phyloP scores from a whole-genome alignment of 2,329 filamentous ascomycete genomes.

The Aureobasidium mangrovei region DNA sequence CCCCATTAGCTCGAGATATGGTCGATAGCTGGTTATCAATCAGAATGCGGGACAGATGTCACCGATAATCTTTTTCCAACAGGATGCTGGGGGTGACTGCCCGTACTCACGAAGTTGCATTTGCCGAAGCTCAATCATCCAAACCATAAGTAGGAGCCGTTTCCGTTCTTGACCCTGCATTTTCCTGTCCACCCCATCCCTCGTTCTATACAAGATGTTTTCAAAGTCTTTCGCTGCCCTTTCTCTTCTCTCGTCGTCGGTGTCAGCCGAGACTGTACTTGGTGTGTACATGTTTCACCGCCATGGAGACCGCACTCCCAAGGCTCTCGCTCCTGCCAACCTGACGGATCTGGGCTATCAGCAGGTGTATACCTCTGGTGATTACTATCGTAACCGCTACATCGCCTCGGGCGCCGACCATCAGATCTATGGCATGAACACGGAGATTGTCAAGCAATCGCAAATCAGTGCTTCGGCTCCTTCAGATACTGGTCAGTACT shows the following conservation, averaged over 20 bases:
- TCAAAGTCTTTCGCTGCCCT: conserved; percentile 16
- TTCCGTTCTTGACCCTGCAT: not conserved
- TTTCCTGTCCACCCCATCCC: not conserved
- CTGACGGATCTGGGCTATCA: conserved; percentile 73
- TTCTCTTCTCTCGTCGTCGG: conserved; percentile 23
- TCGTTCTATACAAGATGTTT: conserved; percentile 3
- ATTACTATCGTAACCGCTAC: conserved; percentile 70
- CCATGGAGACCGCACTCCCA: conserved; percentile 81
- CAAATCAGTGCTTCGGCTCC: conserved; percentile 69
- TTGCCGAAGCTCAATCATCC: not conserved
- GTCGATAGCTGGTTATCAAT: conserved; percentile 3
- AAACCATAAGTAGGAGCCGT: not conserved
- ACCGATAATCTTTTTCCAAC: not conserved
- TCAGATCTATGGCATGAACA: conserved; percentile 58
- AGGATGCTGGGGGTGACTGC: not conserved
- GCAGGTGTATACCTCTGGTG: conserved; percentile 63
- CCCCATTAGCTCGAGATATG: not conserved
- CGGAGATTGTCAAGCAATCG: conserved; percentile 55
- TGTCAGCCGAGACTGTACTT: conserved; percentile 56
- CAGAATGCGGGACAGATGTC: not conserved
- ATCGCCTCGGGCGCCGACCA: conserved; percentile 50
- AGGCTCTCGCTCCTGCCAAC: conserved; percentile 59
- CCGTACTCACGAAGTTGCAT: not conserved
- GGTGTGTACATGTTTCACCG: conserved; percentile 82
- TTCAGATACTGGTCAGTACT: conserved; percentile 39